Base-by-base conservation (phyloP, 345 rosid species). In the Boechera divaricarpa region DNA sequence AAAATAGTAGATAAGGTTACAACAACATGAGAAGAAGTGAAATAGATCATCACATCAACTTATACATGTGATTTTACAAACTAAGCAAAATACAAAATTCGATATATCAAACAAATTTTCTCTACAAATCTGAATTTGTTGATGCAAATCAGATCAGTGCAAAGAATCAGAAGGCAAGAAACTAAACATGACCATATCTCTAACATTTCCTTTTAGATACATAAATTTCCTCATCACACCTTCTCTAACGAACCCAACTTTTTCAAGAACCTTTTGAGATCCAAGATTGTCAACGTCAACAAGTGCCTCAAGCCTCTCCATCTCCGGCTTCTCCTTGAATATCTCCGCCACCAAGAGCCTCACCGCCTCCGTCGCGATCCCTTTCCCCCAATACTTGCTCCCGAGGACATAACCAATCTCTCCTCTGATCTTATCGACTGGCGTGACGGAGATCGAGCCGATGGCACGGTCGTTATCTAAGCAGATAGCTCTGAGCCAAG, bases 401-500 rank as follows among this genome's bases (percentile, higher is more conserved):
- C 86, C 90, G 67, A 86, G 24, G 48, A 75, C 76, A 64, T 87
- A 86, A 4, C 89, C 90, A 12, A 89, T 76, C 62, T 85, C 90
- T 15, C 86, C 88, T 69, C 89, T 78, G 57, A 86, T 85, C 2
- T 24, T 45, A 56, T 84, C 90, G 5, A 87, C 85, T 24, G 78
- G 72, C 1, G 87, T 82, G 66, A 87, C 89, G 0, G 85, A 83
- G 54, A 93, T 81, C 0, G 84, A 59, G 18, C 93, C 92, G 10
- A 87, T 79, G 1, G 92, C 85, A 73, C 73, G 77, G 73, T 78
- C 65, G 33, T 82, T 31, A 0, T 71, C 71, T 4, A 88, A 49
- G 81, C 93, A 89, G 6, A 93, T 87, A 3, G 97, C 96, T 74
- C 57, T 77, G 52, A 71, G 70, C 87, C 87, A 89, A 31, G 97